Conservation (phyloP, 2,329 filamentous ascomycete genomes). For the Alternaria arbusti region DNA sequence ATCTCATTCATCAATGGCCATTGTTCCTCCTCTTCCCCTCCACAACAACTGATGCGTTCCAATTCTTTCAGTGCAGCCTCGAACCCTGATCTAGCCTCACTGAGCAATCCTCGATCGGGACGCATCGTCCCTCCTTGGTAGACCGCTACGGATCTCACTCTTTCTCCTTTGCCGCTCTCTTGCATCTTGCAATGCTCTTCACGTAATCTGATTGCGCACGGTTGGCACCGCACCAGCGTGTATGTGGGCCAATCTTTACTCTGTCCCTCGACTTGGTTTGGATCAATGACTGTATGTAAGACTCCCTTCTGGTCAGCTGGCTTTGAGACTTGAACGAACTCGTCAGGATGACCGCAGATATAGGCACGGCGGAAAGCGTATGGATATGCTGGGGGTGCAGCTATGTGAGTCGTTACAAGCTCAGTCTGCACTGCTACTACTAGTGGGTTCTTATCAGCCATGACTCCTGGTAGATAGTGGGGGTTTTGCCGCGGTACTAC, state of each 20-base stretch:
- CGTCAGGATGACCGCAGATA: slow-evolving; percentile 24
- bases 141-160: background rate
- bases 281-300: slow-evolving; percentile 10
- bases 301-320: background rate
- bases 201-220: slow-evolving; percentile 8
- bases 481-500: background rate
- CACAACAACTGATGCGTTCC: background rate
- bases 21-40: background rate
- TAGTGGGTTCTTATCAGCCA: slow-evolving; percentile 2
- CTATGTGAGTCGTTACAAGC: background rate
- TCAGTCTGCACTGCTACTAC: background rate
- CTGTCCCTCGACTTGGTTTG: background rate
- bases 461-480: background rate
- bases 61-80: slow-evolving; percentile 1
- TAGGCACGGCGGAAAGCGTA: slow-evolving; percentile 24
- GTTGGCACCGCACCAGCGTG: slow-evolving; percentile 9
- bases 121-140: slow-evolving; percentile 3
- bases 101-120: background rate
- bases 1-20: background rate
- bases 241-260: background rate
- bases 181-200: background rate
- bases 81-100: background rate
- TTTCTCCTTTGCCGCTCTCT: background rate
- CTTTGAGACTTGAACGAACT: slow-evolving; percentile 20
- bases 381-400: slow-evolving; percentile 1